Base-by-base conservation (phyloP, 371 early-diverging fungal genomes). In the Rhizopus delemar region DNA sequence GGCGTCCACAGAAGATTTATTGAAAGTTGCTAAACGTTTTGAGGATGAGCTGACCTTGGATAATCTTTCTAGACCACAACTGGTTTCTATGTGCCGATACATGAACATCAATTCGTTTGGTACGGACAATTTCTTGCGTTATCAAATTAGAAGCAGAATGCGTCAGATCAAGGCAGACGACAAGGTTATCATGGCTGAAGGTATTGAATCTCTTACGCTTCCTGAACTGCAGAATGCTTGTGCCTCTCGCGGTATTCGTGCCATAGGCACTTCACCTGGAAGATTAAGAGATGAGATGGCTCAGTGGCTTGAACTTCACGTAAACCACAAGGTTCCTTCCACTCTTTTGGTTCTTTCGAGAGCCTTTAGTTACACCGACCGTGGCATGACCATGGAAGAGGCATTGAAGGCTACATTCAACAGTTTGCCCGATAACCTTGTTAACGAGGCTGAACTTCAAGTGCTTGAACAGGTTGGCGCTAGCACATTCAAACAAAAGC, bases 81-180 rank as follows among this genome's bases (percentile, higher is more conserved):
- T 96, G 32, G 89, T 94, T 36, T 89, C 90, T 63, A 92, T 95
- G 83, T 92, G 93, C 68, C 85, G 91, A 54, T 96, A 92, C 77
- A 90, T 96, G 92, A 89, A 86, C 67, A 82, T 95, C 64, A 91
- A 90, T 53, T 89, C 93, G 11, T 95, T 96, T 75, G 98, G 97
- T 31, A 95, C 96, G 6, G 96, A 96, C 77, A 86, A 88, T 57
- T 93, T 92, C 63, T 79, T 96, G 63, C 82, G 94, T 41, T 91
- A 89, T 73, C 92, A 90, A 69, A 88, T 96, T 62, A 84, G 91
- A 31, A 86, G 86, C 55, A 78, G 88, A 39, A 90, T 96, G 86
- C 71, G 82, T 41, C 83, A 90, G 54, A 85, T 97, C 53, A 85
- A 88, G 51, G 80, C 82, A 11, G 98, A 97, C 74, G 98, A 97